These are phyloP conservation scores for Aspergillus glaucus DNA, from an alignment of 2,329 filamentous ascomycete genomes.

Conservation along the genomic window DNA sequence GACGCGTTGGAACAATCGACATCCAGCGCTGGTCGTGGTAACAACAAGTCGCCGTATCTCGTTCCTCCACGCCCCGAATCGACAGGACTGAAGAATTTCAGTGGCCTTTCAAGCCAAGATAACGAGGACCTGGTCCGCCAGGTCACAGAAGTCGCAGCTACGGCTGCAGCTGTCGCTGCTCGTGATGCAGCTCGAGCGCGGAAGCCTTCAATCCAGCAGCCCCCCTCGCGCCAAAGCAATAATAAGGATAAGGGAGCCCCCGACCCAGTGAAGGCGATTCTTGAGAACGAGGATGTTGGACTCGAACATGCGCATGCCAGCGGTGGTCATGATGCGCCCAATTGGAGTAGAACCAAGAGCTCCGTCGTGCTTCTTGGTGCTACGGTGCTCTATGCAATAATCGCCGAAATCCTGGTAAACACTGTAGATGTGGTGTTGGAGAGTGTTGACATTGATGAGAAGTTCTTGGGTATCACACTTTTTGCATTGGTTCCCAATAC, in stretches of 20 bases:
- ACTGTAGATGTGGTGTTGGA: slow-evolving; percentile 95
- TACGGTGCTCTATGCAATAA: slow-evolving; percentile 88
- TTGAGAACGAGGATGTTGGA: slow-evolving; percentile 45
- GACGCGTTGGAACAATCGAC: slow-evolving; percentile 23
- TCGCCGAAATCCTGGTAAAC: slow-evolving; percentile 93
- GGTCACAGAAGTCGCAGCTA: slow-evolving; percentile 89
- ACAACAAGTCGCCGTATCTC: slow-evolving; percentile 55
- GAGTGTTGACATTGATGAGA: slow-evolving; percentile 87
- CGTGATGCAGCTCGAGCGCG: slow-evolving; percentile 60
- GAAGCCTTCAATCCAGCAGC: slow-evolving; percentile 41
- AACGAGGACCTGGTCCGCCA: slow-evolving; percentile 76
- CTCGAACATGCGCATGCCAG: slow-evolving; percentile 40
- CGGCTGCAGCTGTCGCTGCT: slow-evolving; percentile 79
- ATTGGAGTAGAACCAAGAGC: slow-evolving; percentile 92
- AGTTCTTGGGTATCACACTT: slow-evolving; percentile 92
- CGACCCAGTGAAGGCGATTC: slow-evolving; percentile 29
- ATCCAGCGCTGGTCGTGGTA: slow-evolving; percentile 14
- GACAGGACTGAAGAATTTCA: slow-evolving; percentile 27
- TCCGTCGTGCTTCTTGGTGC: slow-evolving; percentile 80
- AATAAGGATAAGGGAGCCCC: slow-evolving; percentile 33
- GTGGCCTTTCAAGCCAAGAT: slow-evolving; percentile 73
- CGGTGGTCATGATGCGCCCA: slow-evolving; percentile 93
- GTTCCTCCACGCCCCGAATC: slow-evolving; percentile 62
- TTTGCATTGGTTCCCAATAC: slow-evolving; percentile 97
- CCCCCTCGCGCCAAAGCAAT: slow-evolving; percentile 23